Evolutionary conservation across 768 basidiomycete species (phyloP), one percentile per base, ranked within the genome.

Genomic region (Cystobasidium tubakii): DNA sequence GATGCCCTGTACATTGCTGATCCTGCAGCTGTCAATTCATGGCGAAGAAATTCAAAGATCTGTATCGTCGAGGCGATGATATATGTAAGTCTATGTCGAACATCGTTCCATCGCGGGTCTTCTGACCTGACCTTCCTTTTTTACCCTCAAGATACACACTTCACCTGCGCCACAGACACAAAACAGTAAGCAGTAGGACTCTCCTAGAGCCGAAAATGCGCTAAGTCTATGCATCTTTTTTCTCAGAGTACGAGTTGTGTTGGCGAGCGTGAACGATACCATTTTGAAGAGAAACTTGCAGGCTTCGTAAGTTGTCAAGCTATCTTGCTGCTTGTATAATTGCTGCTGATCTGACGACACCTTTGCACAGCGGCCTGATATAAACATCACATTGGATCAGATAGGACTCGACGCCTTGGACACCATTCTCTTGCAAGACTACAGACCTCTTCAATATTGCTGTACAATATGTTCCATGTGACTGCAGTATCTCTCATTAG

Each of bases 151-250:
- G 66, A 67, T 33, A 33, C 25, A 36, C 69, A 71, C 33, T 71
- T 71, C 31, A 71, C 69, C 7, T 71, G 69, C 55, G 69, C 69
- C 15, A 71, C 69, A 12, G 63, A 65, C 63, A 65, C 63, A 27
- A 36, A 43, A 33, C 63, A 65, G 66, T 67, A 27, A 19, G 66
- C n/a, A n/a, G 34, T 9, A 27, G 23, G 27, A n/a, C 62, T 23
- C 9, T 6, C 39, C 39, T n/a, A n/a, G n/a, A n/a, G n/a, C n/a
- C n/a, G n/a, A 42, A 42, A 42, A 42, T 42, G 42, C 17, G 46
- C 12, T 50, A 50, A 50, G 46, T 12, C 57, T 27, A n/a, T n/a
- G n/a, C n/a, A n/a, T n/a, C n/a, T 60, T 3, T 21, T 29, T 60
- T 29, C 13, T 6, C 25, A 60, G 57, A 34, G 69, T 71, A 6